A percentile compares a stretch with the other conserved stretches of the same genome.
Conservation (phyloP, 2,329 filamentous ascomycete species). For the Aspergillus sp. region DNA sequence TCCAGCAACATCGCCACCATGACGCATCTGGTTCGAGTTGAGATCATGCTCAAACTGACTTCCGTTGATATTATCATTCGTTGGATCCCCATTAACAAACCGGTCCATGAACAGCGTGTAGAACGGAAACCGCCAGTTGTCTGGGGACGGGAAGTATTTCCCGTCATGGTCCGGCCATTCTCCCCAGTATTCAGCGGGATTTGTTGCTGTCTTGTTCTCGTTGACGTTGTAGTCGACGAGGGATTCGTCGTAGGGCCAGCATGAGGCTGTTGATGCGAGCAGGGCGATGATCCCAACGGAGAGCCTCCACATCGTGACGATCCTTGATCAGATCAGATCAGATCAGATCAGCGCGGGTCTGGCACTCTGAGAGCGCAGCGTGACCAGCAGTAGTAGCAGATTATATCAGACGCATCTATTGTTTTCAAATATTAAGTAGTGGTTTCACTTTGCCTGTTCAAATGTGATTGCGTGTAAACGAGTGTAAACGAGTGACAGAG, state of each 20-base stretch:
- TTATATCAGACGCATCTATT: no score
- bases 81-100: slow-evolving; percentile 64
- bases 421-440: no score
- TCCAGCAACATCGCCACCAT: slow-evolving; percentile 61
- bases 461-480: no score
- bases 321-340: no score
- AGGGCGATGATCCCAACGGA: background rate
- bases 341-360: background rate
- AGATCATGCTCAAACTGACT: slow-evolving; percentile 62
- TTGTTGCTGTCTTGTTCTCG: slow-evolving; percentile 54
- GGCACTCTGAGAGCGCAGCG: slow-evolving; percentile 1
- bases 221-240: slow-evolving; percentile 61
- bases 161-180: slow-evolving; percentile 50
- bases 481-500: no score
- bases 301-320: background rate
- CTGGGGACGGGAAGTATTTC: slow-evolving; percentile 53
- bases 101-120: slow-evolving; percentile 65
- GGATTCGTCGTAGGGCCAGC: slow-evolving; percentile 51
- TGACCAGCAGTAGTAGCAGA: no score
- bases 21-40: slow-evolving; percentile 61
- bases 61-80: slow-evolving; percentile 63
- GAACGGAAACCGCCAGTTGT: slow-evolving; percentile 65
- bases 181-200: slow-evolving; percentile 56
- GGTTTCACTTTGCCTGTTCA: no score
- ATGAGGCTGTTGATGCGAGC: background rate